These are phyloP conservation scores for Mariannaea sp. DNA, from an alignment of 2,329 filamentous ascomycete genomes.

Conservation along the genomic window DNA sequence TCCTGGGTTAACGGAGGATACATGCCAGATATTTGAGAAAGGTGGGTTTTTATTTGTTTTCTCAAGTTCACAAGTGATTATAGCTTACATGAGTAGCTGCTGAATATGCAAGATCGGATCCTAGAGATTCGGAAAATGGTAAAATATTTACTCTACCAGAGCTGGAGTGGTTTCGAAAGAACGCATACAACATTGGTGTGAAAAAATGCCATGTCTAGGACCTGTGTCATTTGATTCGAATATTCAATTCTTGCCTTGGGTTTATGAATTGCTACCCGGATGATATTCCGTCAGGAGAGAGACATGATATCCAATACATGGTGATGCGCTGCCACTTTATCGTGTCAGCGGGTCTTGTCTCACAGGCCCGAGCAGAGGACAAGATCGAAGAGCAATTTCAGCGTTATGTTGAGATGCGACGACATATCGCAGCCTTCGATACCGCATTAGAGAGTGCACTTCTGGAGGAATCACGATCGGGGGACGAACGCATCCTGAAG, in stretches of 20 bases:
- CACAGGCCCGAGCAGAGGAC: slow-evolving; percentile 58
- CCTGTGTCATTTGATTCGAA: slow-evolving; percentile 56
- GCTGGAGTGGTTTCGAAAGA: slow-evolving; percentile 83
- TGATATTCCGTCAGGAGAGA: slow-evolving; percentile 48
- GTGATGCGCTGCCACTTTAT: slow-evolving; percentile 75
- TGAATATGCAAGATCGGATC: slow-evolving; percentile 40
- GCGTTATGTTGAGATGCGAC: slow-evolving; percentile 64
- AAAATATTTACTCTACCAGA: slow-evolving; percentile 66
- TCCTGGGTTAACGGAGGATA: slow-evolving; percentile 47
- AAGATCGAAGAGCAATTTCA: slow-evolving; percentile 57
- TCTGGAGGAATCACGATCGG: slow-evolving; percentile 44
- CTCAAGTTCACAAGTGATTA: neutral
- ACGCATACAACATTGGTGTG: slow-evolving; percentile 77
- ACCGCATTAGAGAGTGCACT: slow-evolving; percentile 58
- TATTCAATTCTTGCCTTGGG: slow-evolving; percentile 59
- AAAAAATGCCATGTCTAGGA: slow-evolving; percentile 62
- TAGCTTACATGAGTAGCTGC: slow-evolving; percentile 33
- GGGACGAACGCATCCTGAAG: slow-evolving; percentile 49
- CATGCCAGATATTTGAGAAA: slow-evolving; percentile 57
- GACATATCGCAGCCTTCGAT: slow-evolving; percentile 65
- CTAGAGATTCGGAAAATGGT: slow-evolving; percentile 46
- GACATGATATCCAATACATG: slow-evolving; percentile 60
- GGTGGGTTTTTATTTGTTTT: slow-evolving; percentile 40
- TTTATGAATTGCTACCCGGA: slow-evolving; percentile 58
- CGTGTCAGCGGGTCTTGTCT: slow-evolving; percentile 55